Percentiles rank a stretch among this genome's conserved stretches.
Conservation (phyloP, 306 rosid genomes). For the Vigna nakashimae region DNA sequence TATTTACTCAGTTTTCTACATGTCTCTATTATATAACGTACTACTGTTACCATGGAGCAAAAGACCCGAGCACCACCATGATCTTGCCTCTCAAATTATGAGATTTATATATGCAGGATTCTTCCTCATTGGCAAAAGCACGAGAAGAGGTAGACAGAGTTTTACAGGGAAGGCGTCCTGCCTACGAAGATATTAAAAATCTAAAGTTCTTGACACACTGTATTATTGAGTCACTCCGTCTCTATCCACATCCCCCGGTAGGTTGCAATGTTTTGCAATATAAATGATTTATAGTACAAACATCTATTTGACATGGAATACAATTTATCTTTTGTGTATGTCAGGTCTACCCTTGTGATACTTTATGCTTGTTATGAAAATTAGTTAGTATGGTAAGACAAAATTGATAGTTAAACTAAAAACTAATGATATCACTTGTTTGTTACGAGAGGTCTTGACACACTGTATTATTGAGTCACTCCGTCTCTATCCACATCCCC, state of each 20-base stretch:
- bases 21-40: neutral
- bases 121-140: constrained; percentile 69
- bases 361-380: constrained; percentile 19
- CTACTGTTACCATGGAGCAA: constrained; percentile 8
- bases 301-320: neutral
- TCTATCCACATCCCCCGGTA: constrained; percentile 96
- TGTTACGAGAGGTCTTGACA: constrained; percentile 50
- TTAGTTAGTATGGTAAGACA: constrained; percentile 25
- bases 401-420: constrained; percentile 20
- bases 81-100: constrained; percentile 5
- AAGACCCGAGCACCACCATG: constrained; percentile 8
- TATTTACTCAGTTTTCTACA: neutral
- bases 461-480: constrained; percentile 85
- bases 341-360: neutral
- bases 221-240: constrained; percentile 85
- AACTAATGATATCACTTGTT: neutral
- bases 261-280: constrained; percentile 44
- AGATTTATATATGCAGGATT: constrained; percentile 54
- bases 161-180: constrained; percentile 77
- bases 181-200: constrained; percentile 80
- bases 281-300: neutral
- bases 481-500: constrained; percentile 96
- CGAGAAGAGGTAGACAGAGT: constrained; percentile 89
- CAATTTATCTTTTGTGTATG: neutral
- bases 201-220: constrained; percentile 86